These are phyloP conservation scores for Nicotiana otophora DNA, from an alignment of 257 asterid species.

Conservation along the genomic window DNA sequence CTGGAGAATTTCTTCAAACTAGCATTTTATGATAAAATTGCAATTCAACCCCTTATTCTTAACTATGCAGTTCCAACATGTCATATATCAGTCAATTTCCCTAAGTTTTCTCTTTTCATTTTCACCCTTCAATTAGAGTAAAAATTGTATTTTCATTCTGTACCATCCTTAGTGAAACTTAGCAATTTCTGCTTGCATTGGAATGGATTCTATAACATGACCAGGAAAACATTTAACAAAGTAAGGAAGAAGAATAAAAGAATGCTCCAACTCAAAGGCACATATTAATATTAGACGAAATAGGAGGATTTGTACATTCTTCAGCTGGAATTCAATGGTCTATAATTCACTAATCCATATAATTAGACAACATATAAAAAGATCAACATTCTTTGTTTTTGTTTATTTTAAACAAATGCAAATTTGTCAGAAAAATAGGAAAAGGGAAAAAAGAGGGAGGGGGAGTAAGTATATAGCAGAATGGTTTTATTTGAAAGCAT, in stretches of 20 bases:
- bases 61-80: background rate
- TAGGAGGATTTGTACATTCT: background rate
- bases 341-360: background rate
- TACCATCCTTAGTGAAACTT: background rate
- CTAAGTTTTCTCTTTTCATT: background rate
- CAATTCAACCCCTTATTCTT: background rate
- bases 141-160: background rate
- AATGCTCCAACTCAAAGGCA: background rate
- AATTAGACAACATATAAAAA: constrained; percentile 2
- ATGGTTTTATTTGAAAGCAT: constrained; percentile 36
- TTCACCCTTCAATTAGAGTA: background rate
- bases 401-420: background rate
- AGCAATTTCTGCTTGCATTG: background rate
- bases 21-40: background rate
- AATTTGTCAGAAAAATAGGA: background rate
- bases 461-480: background rate
- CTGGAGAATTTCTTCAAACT: background rate
- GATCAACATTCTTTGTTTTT: background rate
- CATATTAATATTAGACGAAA: background rate
- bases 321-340: background rate
- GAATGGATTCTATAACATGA: background rate
- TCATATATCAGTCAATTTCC: too few species aligned
- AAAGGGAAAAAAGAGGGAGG: background rate
- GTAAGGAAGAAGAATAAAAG: too few species aligned
- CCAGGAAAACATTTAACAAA: background rate